Base-by-base conservation (phyloP, 129 eudicot genomes). In the Calendula officinalis region DNA sequence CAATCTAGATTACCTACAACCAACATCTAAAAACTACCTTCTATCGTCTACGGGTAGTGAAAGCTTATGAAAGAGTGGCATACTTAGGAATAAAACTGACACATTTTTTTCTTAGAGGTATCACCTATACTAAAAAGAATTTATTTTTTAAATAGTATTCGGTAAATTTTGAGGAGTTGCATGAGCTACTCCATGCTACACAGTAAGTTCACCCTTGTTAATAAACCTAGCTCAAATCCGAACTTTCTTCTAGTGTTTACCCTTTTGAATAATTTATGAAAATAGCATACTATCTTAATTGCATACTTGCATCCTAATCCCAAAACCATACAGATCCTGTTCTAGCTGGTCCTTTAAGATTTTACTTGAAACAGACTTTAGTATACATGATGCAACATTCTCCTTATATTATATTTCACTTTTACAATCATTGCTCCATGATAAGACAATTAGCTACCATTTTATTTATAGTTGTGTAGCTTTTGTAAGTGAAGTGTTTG, bases 401-500 rank as follows among this genome's bases (percentile, higher is more conserved):
- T 55, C 38, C 13, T 7, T 72, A 39, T 12, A 36, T 14, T 35
- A 63, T 46, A 34, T 70, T 60, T 60, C 54, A 46, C 35, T n/a
- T 45, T 27, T 55, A 17, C 32, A 22, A 58, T 72, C 35, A 64
- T 64, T 46, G 67, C 45, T 66, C 67, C 47, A 64, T 73, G 38
- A 47, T 39, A 56, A 64, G 71, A 45, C 71, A 63, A 55, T 27
- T 64, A 32, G 4, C 61, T 59, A 37, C 56, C 64, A 66, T 39
- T 47, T 22, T 40, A 66, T 56, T 46, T 51, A 11, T 50, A 58
- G 43, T 39, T 36, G 30, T 30, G 43, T 65, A 66, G 66, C 38
- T 65, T 66, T 74, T 49, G 56, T 74, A 74, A 10, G 47, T 74
- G 78, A 74, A 74, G 78, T 74, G 73, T 74, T 66, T 66, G 68